These are phyloP conservation scores for Wallacemonas sp. DNA, from an alignment of 208 protist genomes.

Conservation along the genomic window DNA sequence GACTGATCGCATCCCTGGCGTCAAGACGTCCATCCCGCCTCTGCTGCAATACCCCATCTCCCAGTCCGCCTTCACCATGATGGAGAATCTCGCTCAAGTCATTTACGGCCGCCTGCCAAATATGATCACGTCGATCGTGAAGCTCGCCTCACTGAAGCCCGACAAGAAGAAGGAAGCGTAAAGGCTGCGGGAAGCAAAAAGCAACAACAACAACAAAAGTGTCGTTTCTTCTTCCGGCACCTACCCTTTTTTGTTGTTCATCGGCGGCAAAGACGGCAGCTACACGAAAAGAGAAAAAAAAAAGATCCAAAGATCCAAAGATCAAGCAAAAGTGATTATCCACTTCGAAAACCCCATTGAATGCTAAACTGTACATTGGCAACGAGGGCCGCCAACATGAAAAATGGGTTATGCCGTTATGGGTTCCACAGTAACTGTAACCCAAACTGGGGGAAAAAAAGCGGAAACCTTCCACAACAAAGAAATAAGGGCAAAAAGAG, in stretches of 20 bases:
- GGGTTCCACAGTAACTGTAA: no score
- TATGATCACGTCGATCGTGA: constrained; percentile 52
- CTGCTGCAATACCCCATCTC: constrained; percentile 88
- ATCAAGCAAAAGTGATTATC: no score
- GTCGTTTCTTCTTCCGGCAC: not conserved
- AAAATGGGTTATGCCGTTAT: no score
- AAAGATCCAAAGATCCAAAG: constrained; percentile 4
- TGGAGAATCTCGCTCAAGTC: constrained; percentile 68
- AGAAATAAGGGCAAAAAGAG: no score
- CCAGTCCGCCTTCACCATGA: constrained; percentile 70
- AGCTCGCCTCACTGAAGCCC: constrained; percentile 57
- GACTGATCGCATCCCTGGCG: constrained; percentile 81
- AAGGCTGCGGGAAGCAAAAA: constrained; percentile 9
- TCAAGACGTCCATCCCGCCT: constrained; percentile 78
- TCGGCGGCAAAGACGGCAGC: not conserved
- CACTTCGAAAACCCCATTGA: no score
- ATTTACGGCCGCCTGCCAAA: constrained; percentile 67
- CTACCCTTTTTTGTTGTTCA: no score
- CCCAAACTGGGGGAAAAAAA: no score
- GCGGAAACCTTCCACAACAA: no score
- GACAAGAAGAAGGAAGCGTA: constrained; percentile 31
- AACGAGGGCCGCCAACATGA: no score
- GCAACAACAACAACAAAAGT: not conserved
- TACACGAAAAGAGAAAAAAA: not conserved
- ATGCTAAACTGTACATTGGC: no score